Conservation (phyloP, 2,329 filamentous ascomycete species). For the Cladorrhinum sp. region DNA sequence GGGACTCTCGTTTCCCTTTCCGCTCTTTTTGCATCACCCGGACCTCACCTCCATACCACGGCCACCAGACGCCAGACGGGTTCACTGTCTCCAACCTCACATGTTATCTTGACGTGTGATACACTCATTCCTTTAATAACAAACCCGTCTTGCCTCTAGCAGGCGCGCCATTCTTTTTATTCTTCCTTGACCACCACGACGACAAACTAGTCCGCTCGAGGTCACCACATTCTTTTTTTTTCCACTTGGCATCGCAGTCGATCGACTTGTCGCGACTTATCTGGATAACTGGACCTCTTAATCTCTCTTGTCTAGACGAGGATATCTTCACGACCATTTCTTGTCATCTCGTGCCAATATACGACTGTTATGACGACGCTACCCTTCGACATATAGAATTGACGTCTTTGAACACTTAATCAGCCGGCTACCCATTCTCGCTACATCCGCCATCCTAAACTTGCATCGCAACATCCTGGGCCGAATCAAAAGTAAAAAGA, state of each 20-base stretch:
- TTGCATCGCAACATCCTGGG: not conserved
- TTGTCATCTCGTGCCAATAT: constrained; percentile 7
- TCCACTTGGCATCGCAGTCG: constrained; percentile 4
- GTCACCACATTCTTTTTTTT: constrained; percentile 40
- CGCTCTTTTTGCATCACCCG: constrained; percentile 19
- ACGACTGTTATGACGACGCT: constrained; percentile 29
- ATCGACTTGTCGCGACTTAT: constrained; percentile 5
- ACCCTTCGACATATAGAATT: constrained; percentile 15
- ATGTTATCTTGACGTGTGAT: constrained; percentile 26
- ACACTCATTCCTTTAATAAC: constrained; percentile 21
- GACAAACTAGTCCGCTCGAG: constrained; percentile 8
- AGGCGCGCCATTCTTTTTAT: constrained; percentile 55
- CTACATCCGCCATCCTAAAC: constrained; percentile 9
- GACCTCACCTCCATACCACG: constrained; percentile 18
- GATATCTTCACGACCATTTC: constrained; percentile 14
- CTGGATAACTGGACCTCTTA: not conserved
- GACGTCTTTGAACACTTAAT: constrained; percentile 12
- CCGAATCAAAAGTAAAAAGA: constrained; percentile 7
- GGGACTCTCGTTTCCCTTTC: constrained; percentile 16
- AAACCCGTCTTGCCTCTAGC: constrained; percentile 45
- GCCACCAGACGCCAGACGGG: constrained; percentile 20
- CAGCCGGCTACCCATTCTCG: constrained; percentile 6
- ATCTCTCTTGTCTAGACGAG: constrained; percentile 2
- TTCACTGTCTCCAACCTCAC: constrained; percentile 23
- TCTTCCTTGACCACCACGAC: constrained; percentile 15